Base-by-base conservation (phyloP, 208 protist genomes). In the Trypanosoma vivax region DNA sequence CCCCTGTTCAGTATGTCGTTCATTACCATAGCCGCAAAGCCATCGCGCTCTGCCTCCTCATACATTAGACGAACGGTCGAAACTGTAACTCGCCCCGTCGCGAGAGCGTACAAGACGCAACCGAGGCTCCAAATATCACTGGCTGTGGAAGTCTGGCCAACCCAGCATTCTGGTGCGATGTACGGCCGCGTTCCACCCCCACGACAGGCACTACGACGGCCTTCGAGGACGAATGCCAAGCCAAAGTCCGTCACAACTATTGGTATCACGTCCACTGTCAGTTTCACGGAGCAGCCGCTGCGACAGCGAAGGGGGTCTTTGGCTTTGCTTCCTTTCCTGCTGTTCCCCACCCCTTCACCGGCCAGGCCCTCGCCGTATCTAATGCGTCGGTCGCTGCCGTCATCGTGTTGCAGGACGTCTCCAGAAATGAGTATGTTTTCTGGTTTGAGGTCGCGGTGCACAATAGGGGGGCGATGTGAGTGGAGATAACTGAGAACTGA, bases 231-330 rank as follows among this genome's bases (percentile, higher is more conserved):
- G 24, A 88, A 78, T 2, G 86, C 81, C 4, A 94, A 60, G 0
- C 86, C 86, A 57, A 94, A 94, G 64, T 94, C 86, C 2, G 79
- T 89, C 30, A 94, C 53, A 19, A 88, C 86, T 34, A 90, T 76
- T 5, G 81, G 84, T 40, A 91, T 75, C 24, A 88, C 34, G 29
- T 67, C 62, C 30, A 52, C 53, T 11, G 55, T 64, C 48, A 79
- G 24, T 41, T 65, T 40, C 37, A 28, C 16, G 34, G 42, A n/a
- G 38, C 31, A 54, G 23, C 25, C 28, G 14, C 14, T 27, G 19
- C 21, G 7, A 38, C 37, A 14, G 42, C 19, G 5, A 5, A 21
- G 33, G 16, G 19, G 11, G 4, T 23, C 13, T 5, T 48, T 5
- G 11, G 18, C 48, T 27, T 34, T 31, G 2, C 51, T 49, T 13